Base-by-base conservation (phyloP, 129 eudicot species). In the Arctium minus region DNA sequence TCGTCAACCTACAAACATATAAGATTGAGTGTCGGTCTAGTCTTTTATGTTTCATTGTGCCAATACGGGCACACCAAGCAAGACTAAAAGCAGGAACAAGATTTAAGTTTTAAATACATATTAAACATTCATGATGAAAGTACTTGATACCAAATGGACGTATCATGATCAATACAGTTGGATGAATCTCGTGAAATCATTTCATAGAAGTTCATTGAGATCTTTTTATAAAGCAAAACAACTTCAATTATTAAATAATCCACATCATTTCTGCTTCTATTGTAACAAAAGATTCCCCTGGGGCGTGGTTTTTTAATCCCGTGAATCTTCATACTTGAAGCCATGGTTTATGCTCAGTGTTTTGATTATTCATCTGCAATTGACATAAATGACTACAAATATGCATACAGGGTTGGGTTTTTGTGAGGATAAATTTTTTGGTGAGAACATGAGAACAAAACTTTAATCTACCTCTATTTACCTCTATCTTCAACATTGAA, bases 321-420 rank as follows among this genome's bases (percentile, higher is more conserved):
- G 27, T 10, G 37, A 65, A 12, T 39, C 27, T 11, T 78, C 82
- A 78, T 39, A 53, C 39, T 38, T 64, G 81, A 42, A 67, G 56
- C 65, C 75, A 67, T 69, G 82, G 17, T 17, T 76, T 50, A 50
- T 50, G n/a, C 62, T 78, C 8, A 60, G 37, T 67, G 7, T 78
- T 22, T 36, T 30, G 33, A 15, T 27, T 69, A 8, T 78, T 65
- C 74, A 78, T 40, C 18, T 62, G 64, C 82, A 80, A 75, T 44
- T n/a, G 17, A 48, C 69, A 37, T 48, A 48, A 48, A 11, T 48
- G 15, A 11, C 27, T 22, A 22, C 27, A 22, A 22, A 22, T 22
- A 22, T 22, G 27, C 27, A 48, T 48, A 48, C 4, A 13, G 60
- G 17, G 60, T 48, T 48, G 60, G 60, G 17, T 48, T 48, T 10